These are phyloP conservation scores for Fusarium sp. DNA, from an alignment of 2,329 filamentous ascomycete genomes.

Conservation along the genomic window DNA sequence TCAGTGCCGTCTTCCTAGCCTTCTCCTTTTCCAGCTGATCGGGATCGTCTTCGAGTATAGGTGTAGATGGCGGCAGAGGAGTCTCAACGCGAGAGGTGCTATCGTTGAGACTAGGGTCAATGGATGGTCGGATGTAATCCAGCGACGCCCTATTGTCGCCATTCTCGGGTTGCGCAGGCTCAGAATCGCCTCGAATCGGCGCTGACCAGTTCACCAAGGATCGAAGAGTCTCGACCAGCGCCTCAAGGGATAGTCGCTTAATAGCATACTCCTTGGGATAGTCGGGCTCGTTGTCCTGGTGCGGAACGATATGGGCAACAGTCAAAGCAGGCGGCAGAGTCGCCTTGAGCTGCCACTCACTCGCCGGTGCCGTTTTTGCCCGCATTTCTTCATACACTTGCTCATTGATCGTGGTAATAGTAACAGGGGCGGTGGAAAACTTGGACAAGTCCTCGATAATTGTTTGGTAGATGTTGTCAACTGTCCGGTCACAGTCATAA, in stretches of 20 bases:
- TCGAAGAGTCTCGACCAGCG: constrained; percentile 87
- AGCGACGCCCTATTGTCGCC: constrained; percentile 57
- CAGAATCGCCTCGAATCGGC: constrained; percentile 72
- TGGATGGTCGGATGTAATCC: constrained; percentile 65
- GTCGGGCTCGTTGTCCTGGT: constrained; percentile 74
- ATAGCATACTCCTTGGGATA: constrained; percentile 92
- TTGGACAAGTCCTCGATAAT: constrained; percentile 95
- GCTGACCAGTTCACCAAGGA: constrained; percentile 95
- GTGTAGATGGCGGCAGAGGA: constrained; percentile 75
- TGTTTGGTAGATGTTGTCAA: constrained; percentile 97
- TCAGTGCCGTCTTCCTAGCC: constrained; percentile 91
- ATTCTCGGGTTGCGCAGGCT: constrained; percentile 49
- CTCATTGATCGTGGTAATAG: constrained; percentile 83
- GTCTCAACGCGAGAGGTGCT: constrained; percentile 74
- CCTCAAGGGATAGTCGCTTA: constrained; percentile 91
- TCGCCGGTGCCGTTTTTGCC: constrained; percentile 70
- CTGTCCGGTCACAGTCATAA: constrained; percentile 95
- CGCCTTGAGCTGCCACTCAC: constrained; percentile 90
- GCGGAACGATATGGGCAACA: constrained; percentile 78
- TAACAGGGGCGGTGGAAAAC: constrained; percentile 84
- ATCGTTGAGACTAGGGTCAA: constrained; percentile 79
- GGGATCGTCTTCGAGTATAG: constrained; percentile 87
- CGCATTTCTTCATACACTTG: constrained; percentile 89
- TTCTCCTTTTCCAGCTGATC: constrained; percentile 96
- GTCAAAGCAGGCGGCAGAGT: constrained; percentile 90